Conservation (phyloP, 108 stramenopile genomes). For the Nitzschia putrida region DNA sequence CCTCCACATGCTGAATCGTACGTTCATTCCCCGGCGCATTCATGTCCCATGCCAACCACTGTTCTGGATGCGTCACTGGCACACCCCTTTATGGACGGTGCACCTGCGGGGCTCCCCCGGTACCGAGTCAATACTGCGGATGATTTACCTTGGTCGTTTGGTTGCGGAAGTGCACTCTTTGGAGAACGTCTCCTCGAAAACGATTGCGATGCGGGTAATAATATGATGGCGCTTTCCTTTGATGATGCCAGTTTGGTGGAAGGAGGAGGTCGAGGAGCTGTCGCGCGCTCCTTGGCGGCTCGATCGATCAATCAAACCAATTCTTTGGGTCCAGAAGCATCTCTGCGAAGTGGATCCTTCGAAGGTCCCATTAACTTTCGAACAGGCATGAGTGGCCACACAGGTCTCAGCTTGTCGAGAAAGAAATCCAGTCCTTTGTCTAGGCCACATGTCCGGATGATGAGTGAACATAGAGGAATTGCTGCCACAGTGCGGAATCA, state of each 20-base stretch:
- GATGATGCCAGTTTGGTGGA: slow-evolving; percentile 23
- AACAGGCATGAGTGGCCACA: slow-evolving; percentile 57
- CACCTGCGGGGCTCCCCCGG: slow-evolving; percentile 26
- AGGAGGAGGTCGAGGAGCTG: neutral
- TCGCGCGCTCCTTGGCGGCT: slow-evolving; percentile 5
- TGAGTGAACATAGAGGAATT: slow-evolving; percentile 47
- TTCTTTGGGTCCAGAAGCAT: neutral
- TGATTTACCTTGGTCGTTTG: slow-evolving; percentile 28
- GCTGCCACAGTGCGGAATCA: slow-evolving; percentile 8
- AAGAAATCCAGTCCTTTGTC: slow-evolving; percentile 20
- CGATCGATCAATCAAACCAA: slow-evolving; percentile 2
- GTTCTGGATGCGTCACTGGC: neutral
- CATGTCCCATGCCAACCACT: slow-evolving; percentile 37
- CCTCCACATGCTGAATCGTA: slow-evolving; percentile 5
- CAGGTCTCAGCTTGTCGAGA: slow-evolving; percentile 23
- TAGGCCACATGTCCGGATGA: slow-evolving; percentile 32
- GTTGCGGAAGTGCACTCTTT: slow-evolving; percentile 40
- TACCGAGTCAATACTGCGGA: slow-evolving; percentile 43
- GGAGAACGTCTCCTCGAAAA: slow-evolving; percentile 41
- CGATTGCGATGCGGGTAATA: slow-evolving; percentile 5
- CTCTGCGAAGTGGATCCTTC: slow-evolving; percentile 33
- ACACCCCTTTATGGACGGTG: slow-evolving; percentile 40
- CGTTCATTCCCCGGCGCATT: slow-evolving; percentile 34
- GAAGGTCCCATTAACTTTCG: slow-evolving; percentile 55
- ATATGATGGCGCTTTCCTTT: slow-evolving; percentile 20